phyloP scores from a whole-genome alignment of 768 basidiomycete genomes.

The Trichaptum fuscoviolaceum region DNA sequence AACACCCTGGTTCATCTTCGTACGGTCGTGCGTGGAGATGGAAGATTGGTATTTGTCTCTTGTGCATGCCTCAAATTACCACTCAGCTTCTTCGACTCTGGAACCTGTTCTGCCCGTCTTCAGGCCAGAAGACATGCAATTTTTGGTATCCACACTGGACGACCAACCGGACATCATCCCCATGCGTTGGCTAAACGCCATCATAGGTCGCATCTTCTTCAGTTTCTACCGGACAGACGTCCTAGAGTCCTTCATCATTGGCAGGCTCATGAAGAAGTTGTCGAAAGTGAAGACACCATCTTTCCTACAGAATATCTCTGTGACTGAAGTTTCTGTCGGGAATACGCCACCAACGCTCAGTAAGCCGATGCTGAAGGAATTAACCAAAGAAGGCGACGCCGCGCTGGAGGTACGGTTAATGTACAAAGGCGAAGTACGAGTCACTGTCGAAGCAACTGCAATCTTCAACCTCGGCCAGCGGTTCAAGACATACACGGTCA shows the following conservation, averaged over 20 bases:
- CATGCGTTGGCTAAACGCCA: slow-evolving; percentile 95
- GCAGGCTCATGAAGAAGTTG: slow-evolving; percentile 88
- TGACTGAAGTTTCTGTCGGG: slow-evolving; percentile 88
- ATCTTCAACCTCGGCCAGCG: slow-evolving; percentile 78
- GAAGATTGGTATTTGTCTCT: slow-evolving; percentile 95
- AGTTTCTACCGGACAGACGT: slow-evolving; percentile 80
- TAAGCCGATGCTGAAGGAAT: slow-evolving; percentile 97
- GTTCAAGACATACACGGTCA: slow-evolving; percentile 87
- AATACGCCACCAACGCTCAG: slow-evolving; percentile 79
- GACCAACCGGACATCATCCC: slow-evolving; percentile 94
- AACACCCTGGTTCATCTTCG: slow-evolving; percentile 91
- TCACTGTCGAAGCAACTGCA: slow-evolving; percentile 86
- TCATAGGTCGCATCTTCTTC: slow-evolving; percentile 90
- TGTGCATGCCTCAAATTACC: slow-evolving; percentile 64
- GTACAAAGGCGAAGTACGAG: slow-evolving; percentile 84
- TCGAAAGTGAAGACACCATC: slow-evolving; percentile 85
- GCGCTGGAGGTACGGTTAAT: slow-evolving; percentile 79
- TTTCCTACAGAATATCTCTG: slow-evolving; percentile 79
- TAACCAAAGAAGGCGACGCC: slow-evolving; percentile 91
- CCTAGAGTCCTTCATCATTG: slow-evolving; percentile 82
- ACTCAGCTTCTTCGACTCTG: slow-evolving; percentile 57
- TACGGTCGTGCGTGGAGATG: slow-evolving; percentile 84
- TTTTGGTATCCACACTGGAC: slow-evolving; percentile 80
- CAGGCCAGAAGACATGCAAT: slow-evolving; percentile 71
- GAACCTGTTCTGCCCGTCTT: slow-evolving; percentile 62